Base-by-base conservation (phyloP, 179 eudicot species). In the Silene noctiflora region DNA sequence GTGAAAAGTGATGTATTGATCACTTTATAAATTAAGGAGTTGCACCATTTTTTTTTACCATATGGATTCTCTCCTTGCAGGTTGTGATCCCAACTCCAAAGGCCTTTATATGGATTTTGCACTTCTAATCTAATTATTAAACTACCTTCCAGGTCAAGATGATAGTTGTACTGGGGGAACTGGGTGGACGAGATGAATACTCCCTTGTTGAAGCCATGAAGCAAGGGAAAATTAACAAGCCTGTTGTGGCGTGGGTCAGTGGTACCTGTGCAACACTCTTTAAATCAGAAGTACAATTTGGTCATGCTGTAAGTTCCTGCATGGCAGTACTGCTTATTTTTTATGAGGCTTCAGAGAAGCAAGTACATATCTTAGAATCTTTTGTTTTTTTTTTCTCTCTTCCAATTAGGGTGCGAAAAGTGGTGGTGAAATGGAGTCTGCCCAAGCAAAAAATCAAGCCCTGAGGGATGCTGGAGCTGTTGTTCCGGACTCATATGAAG, bases 211-310 rank as follows among this genome's bases (percentile, higher is more conserved):
- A 96, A 85, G 99, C 99, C 84, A 85, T 96, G 62, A 96, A 93
- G 84, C 95, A 89, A 75, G 99, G 99, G 60, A 96, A 93, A 83
- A 93, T 96, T 73, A 90, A 77, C 62, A 96, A 96, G 71, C 99
- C 98, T 31, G 96, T 96, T 61, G 97, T 91, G 81, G 99, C 98
- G 68, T 96, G 98, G 99, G 99, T 96, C 85, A 95, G 99, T 83
- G 99, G 99, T 80, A 95, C 99, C 69, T 95, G 99, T 86, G 99
- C 99, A 55, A 89, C 88, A 80, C 99, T 95, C 81, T 95, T 95
- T 77, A 93, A 96, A 82, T 96, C 99, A 69, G 99, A 96, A 91
- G 99, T 96, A 76, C 99, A 96, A 82, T 93, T 96, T 81, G 99
- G 99, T 56, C 99, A 96, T 75, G 98, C 99, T 76, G 99, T 96